These are phyloP conservation scores for Orbilia javanica DNA, from an alignment of 2,329 filamentous ascomycete species.

Conservation along the genomic window DNA sequence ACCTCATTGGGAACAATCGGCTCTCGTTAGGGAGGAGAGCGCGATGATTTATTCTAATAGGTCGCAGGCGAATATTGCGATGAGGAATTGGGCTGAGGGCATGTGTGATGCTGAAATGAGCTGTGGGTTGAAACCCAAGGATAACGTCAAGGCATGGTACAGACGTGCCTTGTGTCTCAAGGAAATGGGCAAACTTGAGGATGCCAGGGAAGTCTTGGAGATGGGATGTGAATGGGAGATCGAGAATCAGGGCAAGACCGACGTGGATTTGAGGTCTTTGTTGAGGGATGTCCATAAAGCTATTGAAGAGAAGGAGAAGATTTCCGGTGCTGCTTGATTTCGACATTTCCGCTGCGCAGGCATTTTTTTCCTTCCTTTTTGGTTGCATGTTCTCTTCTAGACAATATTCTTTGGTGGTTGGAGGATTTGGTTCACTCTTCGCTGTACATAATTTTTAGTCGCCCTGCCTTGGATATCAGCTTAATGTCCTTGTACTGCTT, in stretches of 20 bases:
- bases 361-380: not conserved
- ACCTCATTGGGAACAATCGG: slow-evolving; percentile 88
- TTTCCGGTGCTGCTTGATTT: not conserved
- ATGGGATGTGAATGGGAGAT: slow-evolving; percentile 84
- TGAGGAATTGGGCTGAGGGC: slow-evolving; percentile 85
- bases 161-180: slow-evolving; percentile 83
- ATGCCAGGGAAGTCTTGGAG: slow-evolving; percentile 83
- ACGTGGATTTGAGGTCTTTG: slow-evolving; percentile 74
- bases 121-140: slow-evolving; percentile 85
- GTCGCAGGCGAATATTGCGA: slow-evolving; percentile 88
- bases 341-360: not conserved
- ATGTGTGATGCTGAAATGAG: slow-evolving; percentile 88
- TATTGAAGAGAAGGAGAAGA: slow-evolving; percentile 65
- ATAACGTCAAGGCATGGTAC: slow-evolving; percentile 97
- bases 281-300: slow-evolving; percentile 73
- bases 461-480: not conserved
- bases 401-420: not conserved
- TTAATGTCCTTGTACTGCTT: not conserved
- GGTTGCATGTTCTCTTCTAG: not conserved
- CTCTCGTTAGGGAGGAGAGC: slow-evolving; percentile 86
- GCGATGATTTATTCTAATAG: slow-evolving; percentile 84
- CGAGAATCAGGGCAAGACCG: slow-evolving; percentile 63
- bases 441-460: not conserved
- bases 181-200: slow-evolving; percentile 89
- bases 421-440: not conserved